These are phyloP conservation scores for Sporisorium reilianum DNA, from an alignment of 1,284 basidiomycete species.

Conservation along the genomic window DNA sequence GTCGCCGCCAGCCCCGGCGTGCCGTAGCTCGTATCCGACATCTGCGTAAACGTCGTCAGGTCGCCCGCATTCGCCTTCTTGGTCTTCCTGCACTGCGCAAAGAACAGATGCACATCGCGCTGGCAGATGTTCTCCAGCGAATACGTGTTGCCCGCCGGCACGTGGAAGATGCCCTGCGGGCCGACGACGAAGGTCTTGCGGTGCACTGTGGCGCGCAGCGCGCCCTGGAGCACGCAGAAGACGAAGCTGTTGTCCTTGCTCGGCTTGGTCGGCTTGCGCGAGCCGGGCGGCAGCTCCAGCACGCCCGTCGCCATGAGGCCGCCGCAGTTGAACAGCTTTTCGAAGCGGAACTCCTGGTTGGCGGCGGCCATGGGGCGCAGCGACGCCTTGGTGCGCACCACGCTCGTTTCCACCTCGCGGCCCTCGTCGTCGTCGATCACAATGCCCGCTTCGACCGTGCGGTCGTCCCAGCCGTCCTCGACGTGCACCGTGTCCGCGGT, in stretches of 20 bases:
- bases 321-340: constrained; percentile 94
- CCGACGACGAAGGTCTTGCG: constrained; percentile 81
- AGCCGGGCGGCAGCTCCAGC: constrained; percentile 81
- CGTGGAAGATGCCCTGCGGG: constrained; percentile 87
- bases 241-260: constrained; percentile 97
- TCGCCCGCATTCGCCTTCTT: constrained; percentile 31
- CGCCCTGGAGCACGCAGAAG: constrained; percentile 74
- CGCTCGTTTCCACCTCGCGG: constrained; percentile 75
- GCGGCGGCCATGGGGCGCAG: constrained; percentile 66
- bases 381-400: constrained; percentile 33
- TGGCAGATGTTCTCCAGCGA: constrained; percentile 86
- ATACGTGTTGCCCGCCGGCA: constrained; percentile 90
- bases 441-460: constrained; percentile 78
- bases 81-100: constrained; percentile 86
- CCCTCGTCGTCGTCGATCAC: constrained; percentile 79
- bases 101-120: constrained; percentile 85
- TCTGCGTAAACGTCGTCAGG: constrained; percentile 44
- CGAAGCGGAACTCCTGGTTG: constrained; percentile 81
- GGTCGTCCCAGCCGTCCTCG: constrained; percentile 85
- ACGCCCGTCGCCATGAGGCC: constrained; percentile 91
- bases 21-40: constrained; percentile 40
- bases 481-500: constrained; percentile 47
- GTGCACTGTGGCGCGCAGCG: constrained; percentile 85
- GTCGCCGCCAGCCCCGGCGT: constrained; percentile 1
- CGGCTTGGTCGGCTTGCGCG: constrained; percentile 85